Conservation (phyloP, 2,329 filamentous ascomycete species). For the Diaporthe humulicola region DNA sequence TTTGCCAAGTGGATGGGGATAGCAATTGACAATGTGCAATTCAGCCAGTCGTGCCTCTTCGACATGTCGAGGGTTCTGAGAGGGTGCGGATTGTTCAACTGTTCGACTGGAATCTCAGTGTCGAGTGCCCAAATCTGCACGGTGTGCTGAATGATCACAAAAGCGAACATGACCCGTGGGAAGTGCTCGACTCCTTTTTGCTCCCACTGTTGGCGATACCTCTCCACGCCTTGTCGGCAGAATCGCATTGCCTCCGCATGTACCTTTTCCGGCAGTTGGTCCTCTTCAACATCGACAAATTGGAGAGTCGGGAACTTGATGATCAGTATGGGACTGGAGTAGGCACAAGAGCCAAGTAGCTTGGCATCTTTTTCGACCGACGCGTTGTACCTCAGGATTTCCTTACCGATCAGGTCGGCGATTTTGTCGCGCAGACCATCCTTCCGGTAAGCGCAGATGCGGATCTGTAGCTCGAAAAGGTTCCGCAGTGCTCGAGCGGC, state of each 20-base stretch:
- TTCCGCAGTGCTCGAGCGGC: conserved; percentile 51
- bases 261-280: background rate
- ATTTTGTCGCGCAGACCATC: conserved; percentile 47
- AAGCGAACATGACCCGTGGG: conserved; percentile 51
- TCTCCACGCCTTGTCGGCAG: conserved; percentile 36
- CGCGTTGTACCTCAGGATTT: conserved; percentile 48
- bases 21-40: conserved; percentile 52
- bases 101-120: conserved; percentile 10
- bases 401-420: conserved; percentile 46
- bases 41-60: conserved; percentile 50
- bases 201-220: conserved; percentile 38
- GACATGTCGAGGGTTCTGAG: conserved; percentile 50
- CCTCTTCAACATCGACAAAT: background rate
- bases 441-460: conserved; percentile 49
- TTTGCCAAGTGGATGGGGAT: conserved; percentile 52
- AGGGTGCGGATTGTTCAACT: conserved; percentile 41
- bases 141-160: conserved; percentile 67
- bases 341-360: conserved; percentile 42
- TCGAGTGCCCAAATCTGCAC: conserved; percentile 60
- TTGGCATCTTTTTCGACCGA: conserved; percentile 51
- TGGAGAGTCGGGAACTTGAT: conserved; percentile 18
- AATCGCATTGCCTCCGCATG: conserved; percentile 19
- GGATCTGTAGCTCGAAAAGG: conserved; percentile 51
- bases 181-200: conserved; percentile 36
- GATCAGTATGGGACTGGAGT: conserved; percentile 37